Evolutionary conservation across 352 stramenopile species (phyloP).

Genomic region (Phytopythium boreale): DNA sequence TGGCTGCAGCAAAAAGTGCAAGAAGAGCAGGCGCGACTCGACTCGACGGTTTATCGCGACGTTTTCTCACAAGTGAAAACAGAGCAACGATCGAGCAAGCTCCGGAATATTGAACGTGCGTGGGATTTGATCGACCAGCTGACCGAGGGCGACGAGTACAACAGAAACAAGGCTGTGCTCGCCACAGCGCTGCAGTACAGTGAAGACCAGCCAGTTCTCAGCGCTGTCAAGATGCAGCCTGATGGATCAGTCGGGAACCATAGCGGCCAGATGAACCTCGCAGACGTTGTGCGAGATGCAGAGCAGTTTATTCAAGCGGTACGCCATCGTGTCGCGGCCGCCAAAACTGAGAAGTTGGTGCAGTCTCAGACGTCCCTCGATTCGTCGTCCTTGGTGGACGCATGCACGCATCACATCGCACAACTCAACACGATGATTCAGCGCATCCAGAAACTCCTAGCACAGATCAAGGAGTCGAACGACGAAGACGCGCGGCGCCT

Average conservation of each 20-base stretch:
- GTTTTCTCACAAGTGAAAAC: slow-evolving; percentile 34
- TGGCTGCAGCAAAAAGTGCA: slow-evolving; percentile 34
- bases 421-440: slow-evolving; percentile 31
- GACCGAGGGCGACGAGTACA: slow-evolving; percentile 15
- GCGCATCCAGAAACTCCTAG: slow-evolving; percentile 27
- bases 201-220: slow-evolving; percentile 30
- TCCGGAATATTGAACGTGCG: slow-evolving; percentile 17
- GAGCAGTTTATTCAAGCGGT: slow-evolving; percentile 33
- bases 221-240: slow-evolving; percentile 17
- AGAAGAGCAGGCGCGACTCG: slow-evolving; percentile 34
- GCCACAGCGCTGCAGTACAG: slow-evolving; percentile 31
- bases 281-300: slow-evolving; percentile 28
- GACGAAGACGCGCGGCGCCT: slow-evolving; percentile 23
- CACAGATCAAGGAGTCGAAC: slow-evolving; percentile 33
- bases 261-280: slow-evolving; percentile 18
- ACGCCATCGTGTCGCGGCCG: slow-evolving; percentile 16
- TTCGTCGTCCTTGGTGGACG: slow-evolving; percentile 13
- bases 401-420: slow-evolving; percentile 22
- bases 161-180: slow-evolving; percentile 22
- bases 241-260: slow-evolving; percentile 13
- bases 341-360: slow-evolving; percentile 13
- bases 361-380: slow-evolving; percentile 11
- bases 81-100: slow-evolving; percentile 17
- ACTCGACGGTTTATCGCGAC: slow-evolving; percentile 19
- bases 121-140: slow-evolving; percentile 30